Evolutionary conservation across 2,329 filamentous ascomycete genomes (phyloP).

Genomic region (Fusarium sublunatum): DNA sequence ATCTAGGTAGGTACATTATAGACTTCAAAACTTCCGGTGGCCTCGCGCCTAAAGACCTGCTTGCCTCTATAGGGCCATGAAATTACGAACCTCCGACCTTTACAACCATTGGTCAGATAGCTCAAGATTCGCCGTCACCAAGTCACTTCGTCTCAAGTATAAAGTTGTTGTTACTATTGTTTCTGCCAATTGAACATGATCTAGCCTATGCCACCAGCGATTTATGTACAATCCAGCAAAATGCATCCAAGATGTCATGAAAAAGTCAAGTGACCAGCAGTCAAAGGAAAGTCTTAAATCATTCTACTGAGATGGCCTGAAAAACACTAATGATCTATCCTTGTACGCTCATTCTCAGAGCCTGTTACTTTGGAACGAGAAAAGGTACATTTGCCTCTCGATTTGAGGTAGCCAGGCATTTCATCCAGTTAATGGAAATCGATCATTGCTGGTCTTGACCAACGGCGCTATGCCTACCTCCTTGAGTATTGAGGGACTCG

Average conservation of each 20-base stretch:
- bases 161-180: too few species aligned
- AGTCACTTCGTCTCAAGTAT: too few species aligned
- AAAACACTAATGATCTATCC: too few species aligned
- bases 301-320: constrained; percentile 38
- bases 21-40: too few species aligned
- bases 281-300: constrained; percentile 24
- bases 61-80: too few species aligned
- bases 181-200: too few species aligned
- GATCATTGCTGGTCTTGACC: constrained; percentile 14
- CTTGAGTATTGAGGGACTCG: constrained; percentile 37
- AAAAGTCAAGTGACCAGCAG: constrained; percentile 9
- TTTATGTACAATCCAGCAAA: constrained; percentile 31
- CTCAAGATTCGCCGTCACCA: too few species aligned
- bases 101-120: too few species aligned
- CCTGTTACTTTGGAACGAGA: constrained; percentile 12
- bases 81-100: too few species aligned
- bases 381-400: constrained; percentile 5
- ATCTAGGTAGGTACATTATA: too few species aligned
- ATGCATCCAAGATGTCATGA: constrained; percentile 34
- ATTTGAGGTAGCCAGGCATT: constrained; percentile 10
- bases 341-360: constrained; percentile 21
- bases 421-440: constrained; percentile 38
- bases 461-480: constrained; percentile 18
- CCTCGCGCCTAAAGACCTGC: too few species aligned
- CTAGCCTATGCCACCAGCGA: too few species aligned